Base-by-base conservation (phyloP, 1,139 yeast genomes). In the Candida glucosophila region DNA sequence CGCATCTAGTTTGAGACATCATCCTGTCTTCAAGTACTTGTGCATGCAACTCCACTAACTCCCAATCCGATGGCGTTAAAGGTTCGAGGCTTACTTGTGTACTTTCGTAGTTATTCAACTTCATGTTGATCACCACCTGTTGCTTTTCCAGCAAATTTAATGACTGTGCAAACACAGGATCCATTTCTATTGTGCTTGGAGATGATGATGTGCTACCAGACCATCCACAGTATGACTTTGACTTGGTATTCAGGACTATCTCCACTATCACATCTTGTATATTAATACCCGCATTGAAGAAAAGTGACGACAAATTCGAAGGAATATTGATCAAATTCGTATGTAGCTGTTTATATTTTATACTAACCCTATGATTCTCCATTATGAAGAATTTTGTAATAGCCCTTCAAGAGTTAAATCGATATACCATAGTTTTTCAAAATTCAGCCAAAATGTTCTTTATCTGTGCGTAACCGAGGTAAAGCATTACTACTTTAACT, bases 31-130 rank as follows among this genome's bases (percentile, higher is more conserved):
- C 97, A 21, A 90, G 66, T 26, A 67, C 70, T 25, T 69, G 75
- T 2, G 95, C 92, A 49, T 90, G 83, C 4, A 81, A 55, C 43
- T 86, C 95, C 5, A 86, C 82, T 21, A 82, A 58, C 40, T 88
- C 97, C 97, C 97, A 90, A 46, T 90, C 98, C 4, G 80, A 68
- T 3, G 77, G 52, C 0, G 82, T 65, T 17, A 70, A 52, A 0
- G 97, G 97, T 44, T 85, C 96, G 23, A 88, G 63, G 43, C 72
- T 75, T 6, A 88, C 75, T 5, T 75, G 71, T 5, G 64, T 52
- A 1, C 86, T 76, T 26, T 56, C 64, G 14, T 59, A 68, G 9
- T 67, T 60, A 19, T 68, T 59, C 19, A 67, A 62, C 52, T 44
- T 61, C 46, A 64, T 41, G 27, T 60, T 58, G 22, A 68, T 27